Conservation (phyloP, 139 green algal genomes). For the Edaphochlamys debaryana region DNA sequence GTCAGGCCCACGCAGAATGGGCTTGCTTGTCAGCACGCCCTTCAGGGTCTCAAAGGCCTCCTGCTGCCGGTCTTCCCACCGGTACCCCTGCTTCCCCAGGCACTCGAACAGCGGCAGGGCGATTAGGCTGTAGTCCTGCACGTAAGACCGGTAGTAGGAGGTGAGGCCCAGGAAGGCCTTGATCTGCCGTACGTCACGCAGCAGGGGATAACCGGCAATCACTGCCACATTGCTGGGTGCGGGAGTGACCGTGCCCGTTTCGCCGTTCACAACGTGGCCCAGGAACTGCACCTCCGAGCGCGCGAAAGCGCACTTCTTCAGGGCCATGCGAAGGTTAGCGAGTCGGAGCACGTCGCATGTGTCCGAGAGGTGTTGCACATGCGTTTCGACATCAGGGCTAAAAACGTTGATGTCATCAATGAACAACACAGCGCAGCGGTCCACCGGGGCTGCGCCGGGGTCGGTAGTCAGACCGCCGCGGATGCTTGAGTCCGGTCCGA, state of each 20-base stretch:
- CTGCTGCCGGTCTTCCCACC: not conserved
- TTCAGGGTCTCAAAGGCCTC: constrained; percentile 43
- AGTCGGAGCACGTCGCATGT: constrained; percentile 16
- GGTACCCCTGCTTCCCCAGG: constrained; percentile 2
- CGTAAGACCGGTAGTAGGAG: constrained; percentile 38
- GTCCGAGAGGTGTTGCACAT: constrained; percentile 5
- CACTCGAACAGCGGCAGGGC: constrained; percentile 20
- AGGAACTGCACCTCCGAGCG: constrained; percentile 12
- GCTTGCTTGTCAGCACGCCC: not conserved
- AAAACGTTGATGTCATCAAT: constrained; percentile 47
- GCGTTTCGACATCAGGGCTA: constrained; percentile 1
- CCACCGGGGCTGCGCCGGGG: too few species aligned
- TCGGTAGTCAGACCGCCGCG: too few species aligned
- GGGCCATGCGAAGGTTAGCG: constrained; percentile 33
- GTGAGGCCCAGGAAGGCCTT: constrained; percentile 41
- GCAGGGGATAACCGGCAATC: constrained; percentile 11
- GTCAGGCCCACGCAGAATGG: constrained; percentile 31
- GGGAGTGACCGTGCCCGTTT: constrained; percentile 16
- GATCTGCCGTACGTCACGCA: constrained; percentile 12
- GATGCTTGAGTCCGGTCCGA: too few species aligned
- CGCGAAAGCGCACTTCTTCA: constrained; percentile 40
- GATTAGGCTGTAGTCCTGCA: constrained; percentile 34
- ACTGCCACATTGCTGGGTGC: constrained; percentile 30
- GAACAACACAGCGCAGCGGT: constrained; percentile 6
- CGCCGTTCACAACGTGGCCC: constrained; percentile 27